Base-by-base conservation (phyloP, 2,329 filamentous ascomycete species). In the Botryotinia convoluta region DNA sequence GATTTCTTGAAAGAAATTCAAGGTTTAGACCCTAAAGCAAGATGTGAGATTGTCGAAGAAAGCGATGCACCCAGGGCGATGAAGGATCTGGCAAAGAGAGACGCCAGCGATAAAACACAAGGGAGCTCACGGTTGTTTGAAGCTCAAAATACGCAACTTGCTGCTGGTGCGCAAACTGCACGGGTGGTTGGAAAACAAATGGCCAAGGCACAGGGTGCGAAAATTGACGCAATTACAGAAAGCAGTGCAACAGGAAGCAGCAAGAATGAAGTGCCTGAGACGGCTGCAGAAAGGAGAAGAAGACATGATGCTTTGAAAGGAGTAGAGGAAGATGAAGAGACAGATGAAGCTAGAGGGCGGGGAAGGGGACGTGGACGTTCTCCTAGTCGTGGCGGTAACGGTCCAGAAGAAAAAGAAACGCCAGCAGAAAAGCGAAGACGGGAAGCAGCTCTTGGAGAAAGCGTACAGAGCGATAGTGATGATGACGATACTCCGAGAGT, bases 1-100 rank as follows among this genome's bases (percentile, higher is more conserved):
- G 92, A 94, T 79, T 95, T 96, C 80, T 89, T 96, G 74, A 85
- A 87, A 64, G 90, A 93, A 79, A 90, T 96, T 79, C 89, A 90
- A 76, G 88, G 90, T 76, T 85, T 95, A 74, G 92, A 95, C 80
- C 87, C 88, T 37, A 89, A 89, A 78, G 89, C 90, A 54, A 83
- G 80, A 59, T 74, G 72, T 37, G 79, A 81, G 57, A 68, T 81
- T n/a, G 74, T 81, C 6, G 74, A 77, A 51, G 71, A 74, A 48
- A 77, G 74, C 51, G 77, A 81, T 73, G 79, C 79, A 26, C 73
- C 79, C 0, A 72, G 69, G n/a, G 74, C 74, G 9, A 77, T 80
- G 76, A 81, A 81, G 69, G 77, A 78, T 12, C 48, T 78, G 35
- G 80, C 78, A 5, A 77, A 74, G 71, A 78, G 78, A 75, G 79